A percentile compares a stretch with the other conserved stretches of the same genome.
Conservation (phyloP, 257 asterid species). For the Ocimum tenuiflorum region DNA sequence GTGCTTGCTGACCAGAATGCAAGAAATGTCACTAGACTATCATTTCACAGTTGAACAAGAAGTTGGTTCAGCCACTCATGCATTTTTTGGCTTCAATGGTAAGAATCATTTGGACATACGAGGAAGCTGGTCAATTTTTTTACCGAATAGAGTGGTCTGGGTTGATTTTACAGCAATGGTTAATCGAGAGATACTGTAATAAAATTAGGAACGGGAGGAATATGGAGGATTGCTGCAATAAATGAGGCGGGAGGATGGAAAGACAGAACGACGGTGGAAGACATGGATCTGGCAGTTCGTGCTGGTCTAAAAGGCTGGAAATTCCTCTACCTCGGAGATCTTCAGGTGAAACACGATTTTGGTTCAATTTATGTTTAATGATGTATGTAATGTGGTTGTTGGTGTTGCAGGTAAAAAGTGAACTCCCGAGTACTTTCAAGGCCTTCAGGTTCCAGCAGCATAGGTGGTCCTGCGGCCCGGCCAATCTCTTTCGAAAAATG, state of each 20-base stretch:
- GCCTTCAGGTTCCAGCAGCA: slow-evolving; percentile 97
- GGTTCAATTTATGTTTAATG: no score
- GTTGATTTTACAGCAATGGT: no score
- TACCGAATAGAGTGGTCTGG: no score
- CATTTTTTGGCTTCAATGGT: slow-evolving; percentile 98
- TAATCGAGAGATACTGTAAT: no score
- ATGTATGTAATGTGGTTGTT: no score
- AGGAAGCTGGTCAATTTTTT: no score
- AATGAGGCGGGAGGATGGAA: slow-evolving; percentile 98
- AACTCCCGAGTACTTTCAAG: slow-evolving; percentile 89
- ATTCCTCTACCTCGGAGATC: slow-evolving; percentile 80
- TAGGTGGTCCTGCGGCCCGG: slow-evolving; percentile 98
- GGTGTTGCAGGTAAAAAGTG: slow-evolving; percentile 66
- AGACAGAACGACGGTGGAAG: slow-evolving; percentile 90
- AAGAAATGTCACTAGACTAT: slow-evolving; percentile 92
- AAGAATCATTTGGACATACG: no score
- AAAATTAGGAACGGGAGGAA: slow-evolving; percentile 65
- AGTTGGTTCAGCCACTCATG: slow-evolving; percentile 97
- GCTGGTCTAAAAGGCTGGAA: slow-evolving; percentile 96
- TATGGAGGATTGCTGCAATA: slow-evolving; percentile 91
- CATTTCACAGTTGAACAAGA: slow-evolving; percentile 96
- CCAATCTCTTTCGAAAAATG: slow-evolving; percentile 89
- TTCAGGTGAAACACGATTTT: slow-evolving; percentile 40
- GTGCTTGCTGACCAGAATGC: slow-evolving; percentile 92
- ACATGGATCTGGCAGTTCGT: slow-evolving; percentile 96